Evolutionary conservation across 2,329 filamentous ascomycete genomes (phyloP), one percentile per base, ranked within the genome.

Genomic region (Huntiella omanensis): DNA sequence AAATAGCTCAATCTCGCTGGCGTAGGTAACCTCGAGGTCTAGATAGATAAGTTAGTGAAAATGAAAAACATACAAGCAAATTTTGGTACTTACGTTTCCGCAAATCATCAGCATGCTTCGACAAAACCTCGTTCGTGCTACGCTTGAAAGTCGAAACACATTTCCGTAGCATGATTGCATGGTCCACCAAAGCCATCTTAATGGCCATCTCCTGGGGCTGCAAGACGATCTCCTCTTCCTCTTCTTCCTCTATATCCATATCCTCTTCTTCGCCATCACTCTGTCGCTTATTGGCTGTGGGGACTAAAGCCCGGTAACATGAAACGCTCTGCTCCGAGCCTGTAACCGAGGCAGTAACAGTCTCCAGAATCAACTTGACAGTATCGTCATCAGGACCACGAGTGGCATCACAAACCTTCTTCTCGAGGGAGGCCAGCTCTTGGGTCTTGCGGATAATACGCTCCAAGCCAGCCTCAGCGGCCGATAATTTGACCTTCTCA

Each of bases 371-470:
- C 40, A 77, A 66, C 37, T 75, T 71, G 12, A 79, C 71, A 38
- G 75, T 73, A 6, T 78, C 73, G 33, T 84, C 76, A 48, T 88
- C 83, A 4, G 35, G 17, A 3, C 37, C 42, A n/a, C 38, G 46
- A 4, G 80, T 81, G 4, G 40, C 28, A 16, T 83, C 77, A 1
- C 69, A 64, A 6, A 88, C 68, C 43, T 77, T 77, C 58, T 80
- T 83, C 58, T 93, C 85, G 1, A 94, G 66, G 1, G 71, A 62
- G 1, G 75, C 68, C 64, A 96, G 74, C 61, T 96, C 88, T 49
- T 83, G 75, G 1, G 88, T 93, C 66, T 95, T 95, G 49, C 87
- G 77, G 54, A 84, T 80, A 32, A 91, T 88, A 12, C 88, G 78
- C 59, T 96, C 88, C 50, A 96, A 68, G 0, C 82, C 88, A n/a